phyloP scores from a whole-genome alignment of 345 rosid genomes.

The Syzygium grande region DNA sequence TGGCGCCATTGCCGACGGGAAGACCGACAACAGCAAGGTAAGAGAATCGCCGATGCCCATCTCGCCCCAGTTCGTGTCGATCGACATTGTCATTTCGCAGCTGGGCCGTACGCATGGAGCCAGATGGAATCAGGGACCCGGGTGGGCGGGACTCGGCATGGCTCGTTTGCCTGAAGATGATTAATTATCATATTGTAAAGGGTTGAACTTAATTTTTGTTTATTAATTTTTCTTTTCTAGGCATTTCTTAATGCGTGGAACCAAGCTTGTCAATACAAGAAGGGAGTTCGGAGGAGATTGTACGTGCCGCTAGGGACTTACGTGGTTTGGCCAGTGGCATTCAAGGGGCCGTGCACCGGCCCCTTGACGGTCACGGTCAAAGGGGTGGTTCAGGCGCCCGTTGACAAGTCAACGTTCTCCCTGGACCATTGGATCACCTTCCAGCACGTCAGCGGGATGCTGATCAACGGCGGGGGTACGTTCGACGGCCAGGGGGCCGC shows the following conservation, averaged over 20 bases:
- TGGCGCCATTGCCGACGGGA: constrained; percentile 17
- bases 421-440: constrained; percentile 15
- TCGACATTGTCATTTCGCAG: neutral
- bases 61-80: neutral
- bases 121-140: neutral
- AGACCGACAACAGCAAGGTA: constrained; percentile 8
- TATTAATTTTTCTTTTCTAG: neutral
- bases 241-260: constrained; percentile 17
- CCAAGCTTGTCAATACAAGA: constrained; percentile 6
- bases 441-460: constrained; percentile 3
- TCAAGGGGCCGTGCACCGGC: constrained; percentile 27
- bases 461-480: constrained; percentile 15
- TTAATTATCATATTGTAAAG: neutral
- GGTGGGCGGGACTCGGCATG: neutral
- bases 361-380: neutral
- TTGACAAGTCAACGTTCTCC: neutral
- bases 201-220: neutral
- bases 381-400: constrained; percentile 16
- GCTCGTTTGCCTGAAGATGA: neutral
- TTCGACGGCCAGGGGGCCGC: constrained; percentile 22
- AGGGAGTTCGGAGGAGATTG: neutral
- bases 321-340: neutral
- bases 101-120: too few relatives aligned
- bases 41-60: neutral
- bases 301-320: constrained; percentile 15